Base-by-base conservation (phyloP, 148 eudicot species). In the Spergularia bocconei region DNA sequence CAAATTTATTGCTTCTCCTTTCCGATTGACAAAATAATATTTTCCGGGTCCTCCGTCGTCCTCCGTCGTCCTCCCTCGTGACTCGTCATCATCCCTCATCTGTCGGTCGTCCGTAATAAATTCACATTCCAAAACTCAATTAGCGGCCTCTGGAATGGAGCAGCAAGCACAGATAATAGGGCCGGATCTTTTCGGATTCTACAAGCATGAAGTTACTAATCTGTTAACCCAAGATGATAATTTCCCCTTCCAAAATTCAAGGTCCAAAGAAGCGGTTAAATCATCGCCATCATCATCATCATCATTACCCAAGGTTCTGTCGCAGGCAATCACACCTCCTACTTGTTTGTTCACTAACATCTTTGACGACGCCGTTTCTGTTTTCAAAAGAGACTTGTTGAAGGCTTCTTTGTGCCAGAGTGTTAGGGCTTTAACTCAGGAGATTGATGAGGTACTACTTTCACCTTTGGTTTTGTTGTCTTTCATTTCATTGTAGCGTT, bases 161-260 rank as follows among this genome's bases (percentile, higher is more conserved):
- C 66, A 57, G 21, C 81, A 83, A 56, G 77, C 38, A 21, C 63
- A 68, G 44, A 77, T 48, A 70, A 20, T 75, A 58, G 88, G 88
- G 67, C 91, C 93, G 9, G 92, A 91, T 76, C 75, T 81, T 66
- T 85, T 89, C 72, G 85, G 91, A 58, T 88, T 85, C 71, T 91
- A 80, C 82, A 67, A 73, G 63, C 81, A 73, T 23, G 89, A 88
- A 77, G 72, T 87, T 15, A 69, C 67, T 20, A 81, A 78, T 68
- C 78, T 89, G 20, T 79, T 89, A 67, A 79, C 88, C 7, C 83
- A 54, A 21, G 82, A 80, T 19, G 89, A 88, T 7, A 79, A 60
- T 67, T 74, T 69, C 76, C 64, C 78, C 29, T 81, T 81, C 57
- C 70, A 67, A 53, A 29, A 83, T 17, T 76, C 78, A 23, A 78